phyloP scores from a whole-genome alignment of 495 filamentous ascomycete genomes.

The Venustampulla echinocandica region DNA sequence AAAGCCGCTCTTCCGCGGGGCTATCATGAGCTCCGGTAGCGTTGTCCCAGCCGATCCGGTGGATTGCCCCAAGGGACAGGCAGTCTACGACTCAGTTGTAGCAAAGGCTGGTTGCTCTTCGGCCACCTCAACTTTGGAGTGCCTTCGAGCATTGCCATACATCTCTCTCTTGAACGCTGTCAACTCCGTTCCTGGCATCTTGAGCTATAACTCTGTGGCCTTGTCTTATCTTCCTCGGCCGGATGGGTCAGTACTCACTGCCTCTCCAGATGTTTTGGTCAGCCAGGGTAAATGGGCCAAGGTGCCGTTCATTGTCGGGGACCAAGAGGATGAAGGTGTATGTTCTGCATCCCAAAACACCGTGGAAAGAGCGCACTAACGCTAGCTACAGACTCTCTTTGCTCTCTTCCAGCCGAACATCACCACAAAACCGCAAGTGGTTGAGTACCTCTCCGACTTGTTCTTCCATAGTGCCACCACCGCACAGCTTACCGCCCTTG shows the following conservation, averaged over 20 bases:
- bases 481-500: conserved; percentile 30
- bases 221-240: conserved; percentile 59
- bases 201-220: conserved; percentile 54
- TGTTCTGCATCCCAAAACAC: conserved; percentile 5
- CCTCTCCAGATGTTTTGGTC: conserved; percentile 46
- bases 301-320: conserved; percentile 51
- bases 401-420: conserved; percentile 56
- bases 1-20: conserved; percentile 58
- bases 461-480: conserved; percentile 36
- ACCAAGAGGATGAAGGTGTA: conserved; percentile 49
- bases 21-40: conserved; percentile 55
- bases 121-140: conserved; percentile 48
- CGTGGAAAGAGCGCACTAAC: not conserved
- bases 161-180: conserved; percentile 51
- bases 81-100: conserved; percentile 56
- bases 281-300: conserved; percentile 39
- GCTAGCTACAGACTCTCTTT: conserved; percentile 44
- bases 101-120: conserved; percentile 47
- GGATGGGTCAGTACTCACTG: conserved; percentile 47
- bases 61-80: conserved; percentile 54
- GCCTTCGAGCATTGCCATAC: conserved; percentile 53
- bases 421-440: conserved; percentile 45
- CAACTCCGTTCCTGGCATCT: conserved; percentile 56
- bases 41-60: conserved; percentile 55
- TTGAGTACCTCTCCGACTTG: conserved; percentile 45